Percentiles rank a stretch among this genome's conserved stretches.
Conservation (phyloP, 257 asterid species). For the Solanum rostratum region DNA sequence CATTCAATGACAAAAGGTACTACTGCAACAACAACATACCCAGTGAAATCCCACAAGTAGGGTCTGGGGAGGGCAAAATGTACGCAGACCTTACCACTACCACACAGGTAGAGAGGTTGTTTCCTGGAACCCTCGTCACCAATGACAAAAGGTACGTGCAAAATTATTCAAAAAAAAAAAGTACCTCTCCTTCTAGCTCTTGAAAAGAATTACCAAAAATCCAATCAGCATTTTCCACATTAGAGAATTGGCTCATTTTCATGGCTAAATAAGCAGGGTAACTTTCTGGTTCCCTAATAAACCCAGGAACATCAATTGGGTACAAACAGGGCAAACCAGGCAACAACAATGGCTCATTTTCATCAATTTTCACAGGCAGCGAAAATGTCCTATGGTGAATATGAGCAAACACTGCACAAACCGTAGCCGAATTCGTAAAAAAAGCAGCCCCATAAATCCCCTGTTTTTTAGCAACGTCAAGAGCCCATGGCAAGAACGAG, state of each 20-base stretch:
- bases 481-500: conserved; percentile 67
- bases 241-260: conserved; percentile 53
- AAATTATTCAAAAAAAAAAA: background rate
- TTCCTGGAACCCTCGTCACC: too few relatives aligned
- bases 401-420: conserved; percentile 37
- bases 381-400: conserved; percentile 26
- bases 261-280: conserved; percentile 57
- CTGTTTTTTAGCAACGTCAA: conserved; percentile 43
- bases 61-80: too few relatives aligned
- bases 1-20: too few relatives aligned
- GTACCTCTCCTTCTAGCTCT: conserved; percentile 1
- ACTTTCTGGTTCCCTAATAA: conserved; percentile 42
- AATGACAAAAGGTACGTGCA: background rate
- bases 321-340: conserved; percentile 50
- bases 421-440: conserved; percentile 52
- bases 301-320: conserved; percentile 41
- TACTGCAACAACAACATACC: too few relatives aligned
- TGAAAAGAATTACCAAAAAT: conserved; percentile 38
- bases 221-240: conserved; percentile 42
- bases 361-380: conserved; percentile 27
- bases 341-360: conserved; percentile 21
- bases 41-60: too few relatives aligned
- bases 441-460: conserved; percentile 50
- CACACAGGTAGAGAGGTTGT: too few relatives aligned
- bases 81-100: too few relatives aligned